These are phyloP conservation scores for Wallacemonas collosoma DNA, from an alignment of 208 protist genomes.

Conservation along the genomic window DNA sequence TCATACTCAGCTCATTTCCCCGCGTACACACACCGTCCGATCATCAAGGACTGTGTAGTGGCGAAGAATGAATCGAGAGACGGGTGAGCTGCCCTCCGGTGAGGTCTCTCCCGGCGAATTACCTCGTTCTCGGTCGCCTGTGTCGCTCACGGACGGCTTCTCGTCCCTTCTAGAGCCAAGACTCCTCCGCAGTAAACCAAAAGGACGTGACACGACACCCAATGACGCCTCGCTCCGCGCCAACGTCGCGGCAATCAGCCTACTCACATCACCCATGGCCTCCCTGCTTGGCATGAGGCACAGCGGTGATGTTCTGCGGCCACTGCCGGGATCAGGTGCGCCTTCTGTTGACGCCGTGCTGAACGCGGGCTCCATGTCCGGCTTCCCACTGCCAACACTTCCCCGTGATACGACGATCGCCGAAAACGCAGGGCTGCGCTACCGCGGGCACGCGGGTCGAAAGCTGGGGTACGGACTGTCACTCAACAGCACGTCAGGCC, in stretches of 20 bases:
- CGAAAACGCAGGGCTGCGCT: conserved; percentile 1
- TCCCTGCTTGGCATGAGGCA: conserved; percentile 4
- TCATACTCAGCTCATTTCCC: no score
- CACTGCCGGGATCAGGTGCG: background rate
- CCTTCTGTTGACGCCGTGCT: background rate
- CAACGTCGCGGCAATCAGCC: conserved; percentile 12
- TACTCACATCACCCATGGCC: conserved; percentile 15
- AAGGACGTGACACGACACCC: background rate
- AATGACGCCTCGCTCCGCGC: background rate
- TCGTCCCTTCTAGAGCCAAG: conserved; percentile 1
- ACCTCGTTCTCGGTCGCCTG: background rate
- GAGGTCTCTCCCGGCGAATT: background rate
- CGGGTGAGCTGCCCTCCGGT: background rate
- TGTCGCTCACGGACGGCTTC: background rate
- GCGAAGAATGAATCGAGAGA: no score
- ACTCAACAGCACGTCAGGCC: background rate
- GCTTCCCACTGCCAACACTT: background rate
- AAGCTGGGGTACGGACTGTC: background rate
- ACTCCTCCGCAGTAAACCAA: background rate
- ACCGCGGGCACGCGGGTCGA: background rate
- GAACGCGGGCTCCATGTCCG: background rate
- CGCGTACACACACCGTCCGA: no score
- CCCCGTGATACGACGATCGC: background rate
- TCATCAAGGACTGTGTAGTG: no score
- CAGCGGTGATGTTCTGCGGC: conserved; percentile 10